A percentile compares a stretch with the other conserved stretches of the same genome.
Evolutionary conservation across 352 stramenopile species (phyloP).

Genomic region (Elongisporangium undulatum): DNA sequence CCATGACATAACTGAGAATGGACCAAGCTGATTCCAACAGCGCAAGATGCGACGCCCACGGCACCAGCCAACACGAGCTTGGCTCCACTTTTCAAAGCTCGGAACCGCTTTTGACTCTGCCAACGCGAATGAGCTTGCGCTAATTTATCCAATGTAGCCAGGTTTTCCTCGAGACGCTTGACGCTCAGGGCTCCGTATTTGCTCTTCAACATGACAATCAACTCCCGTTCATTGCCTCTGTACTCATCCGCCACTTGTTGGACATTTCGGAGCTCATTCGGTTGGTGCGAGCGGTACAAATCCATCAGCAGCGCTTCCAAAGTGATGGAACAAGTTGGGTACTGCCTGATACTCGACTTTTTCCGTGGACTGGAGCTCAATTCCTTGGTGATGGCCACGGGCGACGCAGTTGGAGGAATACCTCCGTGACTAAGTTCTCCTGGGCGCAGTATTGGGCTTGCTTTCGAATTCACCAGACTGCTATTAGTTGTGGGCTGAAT

Average conservation of each 20-base stretch:
- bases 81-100: conserved; percentile 1
- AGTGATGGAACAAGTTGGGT: conserved; percentile 17
- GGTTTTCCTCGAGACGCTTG: conserved; percentile 61
- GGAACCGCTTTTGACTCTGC: conserved; percentile 4
- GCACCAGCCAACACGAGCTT: conserved; percentile 19
- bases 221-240: conserved; percentile 56
- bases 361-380: not conserved
- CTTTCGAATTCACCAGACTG: not conserved
- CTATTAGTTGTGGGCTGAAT: not conserved
- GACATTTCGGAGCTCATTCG: conserved; percentile 68
- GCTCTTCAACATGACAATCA: conserved; percentile 48
- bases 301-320: conserved; percentile 54
- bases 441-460: conserved; percentile 4
- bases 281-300: conserved; percentile 74
- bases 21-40: conserved; percentile 16
- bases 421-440: conserved; percentile 5
- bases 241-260: conserved; percentile 49
- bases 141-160: conserved; percentile 31
- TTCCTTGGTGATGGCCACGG: not conserved
- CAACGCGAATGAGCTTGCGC: not conserved
- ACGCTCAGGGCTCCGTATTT: conserved; percentile 78
- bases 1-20: conserved; percentile 28
- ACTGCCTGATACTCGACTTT: not conserved
- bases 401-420: not conserved
- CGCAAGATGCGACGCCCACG: conserved; percentile 17